Conservation (phyloP, 345 rosid genomes). For the Heritiera fomes region DNA sequence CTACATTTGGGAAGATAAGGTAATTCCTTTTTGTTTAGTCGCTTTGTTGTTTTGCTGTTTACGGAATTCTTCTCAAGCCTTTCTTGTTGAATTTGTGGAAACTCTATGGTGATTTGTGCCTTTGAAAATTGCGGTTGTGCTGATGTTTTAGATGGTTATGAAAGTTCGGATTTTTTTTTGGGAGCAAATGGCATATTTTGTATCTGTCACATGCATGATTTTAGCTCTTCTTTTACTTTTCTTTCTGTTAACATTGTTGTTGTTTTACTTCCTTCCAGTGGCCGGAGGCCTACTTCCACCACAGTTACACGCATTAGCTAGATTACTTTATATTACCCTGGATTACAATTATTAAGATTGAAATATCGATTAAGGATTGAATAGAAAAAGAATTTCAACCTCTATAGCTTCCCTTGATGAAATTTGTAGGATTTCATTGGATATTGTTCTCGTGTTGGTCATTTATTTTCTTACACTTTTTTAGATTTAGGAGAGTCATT, state of each 20-base stretch:
- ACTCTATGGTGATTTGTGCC: not conserved
- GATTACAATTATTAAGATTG: not conserved
- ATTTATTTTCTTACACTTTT: not conserved
- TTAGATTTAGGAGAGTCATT: not conserved
- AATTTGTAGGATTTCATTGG: not conserved
- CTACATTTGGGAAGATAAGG: conserved; percentile 87
- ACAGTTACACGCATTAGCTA: not conserved
- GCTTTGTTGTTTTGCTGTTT: not conserved
- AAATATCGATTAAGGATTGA: not conserved
- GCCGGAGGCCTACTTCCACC: not conserved
- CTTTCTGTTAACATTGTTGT: not conserved
- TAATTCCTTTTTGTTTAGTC: conserved; percentile 16
- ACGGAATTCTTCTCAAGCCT: conserved; percentile 4
- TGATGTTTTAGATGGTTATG: not conserved
- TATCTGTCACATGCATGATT: not conserved
- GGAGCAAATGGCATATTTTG: not conserved
- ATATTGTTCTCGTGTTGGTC: not conserved
- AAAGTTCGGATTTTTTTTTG: not conserved
- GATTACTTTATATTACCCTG: not conserved
- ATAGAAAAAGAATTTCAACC: conserved; percentile 12
- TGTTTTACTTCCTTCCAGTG: not conserved
- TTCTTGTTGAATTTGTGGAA: not conserved
- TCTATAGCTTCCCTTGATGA: not conserved
- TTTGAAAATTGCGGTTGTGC: not conserved
- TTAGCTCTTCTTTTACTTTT: not conserved